Evolutionary conservation across 2,329 filamentous ascomycete genomes (phyloP).

Genomic region (Magnaporthiopsis incrustans): DNA sequence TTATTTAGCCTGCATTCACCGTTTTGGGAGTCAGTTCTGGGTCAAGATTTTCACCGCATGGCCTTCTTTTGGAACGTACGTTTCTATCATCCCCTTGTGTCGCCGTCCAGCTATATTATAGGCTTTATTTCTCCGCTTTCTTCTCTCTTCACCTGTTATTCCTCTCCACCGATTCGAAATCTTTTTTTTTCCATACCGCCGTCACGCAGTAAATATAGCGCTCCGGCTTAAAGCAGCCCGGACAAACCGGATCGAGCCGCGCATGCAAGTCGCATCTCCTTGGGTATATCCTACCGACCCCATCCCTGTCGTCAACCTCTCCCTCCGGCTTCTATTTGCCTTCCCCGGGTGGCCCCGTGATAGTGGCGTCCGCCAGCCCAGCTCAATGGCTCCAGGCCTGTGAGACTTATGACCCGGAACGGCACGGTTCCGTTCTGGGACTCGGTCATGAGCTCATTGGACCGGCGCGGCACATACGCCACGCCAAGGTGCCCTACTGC

Average conservation of each 20-base stretch:
- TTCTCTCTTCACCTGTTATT: neutral
- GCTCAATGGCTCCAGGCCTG: neutral
- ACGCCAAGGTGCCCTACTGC: neutral
- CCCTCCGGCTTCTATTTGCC: neutral
- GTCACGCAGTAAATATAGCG: neutral
- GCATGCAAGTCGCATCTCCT: neutral
- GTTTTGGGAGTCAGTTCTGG: too few relatives aligned
- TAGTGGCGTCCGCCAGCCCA: neutral
- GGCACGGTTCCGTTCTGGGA: neutral
- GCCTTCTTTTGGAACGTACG: neutral
- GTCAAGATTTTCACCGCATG: too few relatives aligned
- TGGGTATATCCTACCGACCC: neutral
- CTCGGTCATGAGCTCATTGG: neutral
- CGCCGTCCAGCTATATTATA: neutral
- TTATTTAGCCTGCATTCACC: neutral
- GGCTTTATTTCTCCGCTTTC: neutral
- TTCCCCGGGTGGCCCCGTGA: neutral
- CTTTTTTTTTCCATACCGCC: neutral
- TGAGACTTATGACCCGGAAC: neutral
- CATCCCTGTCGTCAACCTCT: neutral
- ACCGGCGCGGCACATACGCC: neutral
- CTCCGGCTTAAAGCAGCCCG: neutral
- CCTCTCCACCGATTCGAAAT: too few relatives aligned
- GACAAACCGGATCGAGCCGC: neutral
- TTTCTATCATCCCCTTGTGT: neutral